phyloP scores from a whole-genome alignment of 2,329 filamentous ascomycete species.

The Hypoxylon rubiginosum region DNA sequence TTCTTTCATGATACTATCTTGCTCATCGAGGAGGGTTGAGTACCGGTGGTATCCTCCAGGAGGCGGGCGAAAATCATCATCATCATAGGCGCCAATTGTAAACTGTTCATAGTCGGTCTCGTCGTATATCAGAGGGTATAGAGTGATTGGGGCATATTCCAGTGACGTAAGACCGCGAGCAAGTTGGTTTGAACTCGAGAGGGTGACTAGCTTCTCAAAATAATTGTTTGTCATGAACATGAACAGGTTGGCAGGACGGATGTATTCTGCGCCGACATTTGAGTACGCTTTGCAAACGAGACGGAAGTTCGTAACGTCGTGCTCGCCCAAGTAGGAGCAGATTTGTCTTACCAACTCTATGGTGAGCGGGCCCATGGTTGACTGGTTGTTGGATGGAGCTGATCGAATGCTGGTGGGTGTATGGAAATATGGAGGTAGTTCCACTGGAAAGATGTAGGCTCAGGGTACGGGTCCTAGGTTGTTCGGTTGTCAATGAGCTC shows the following conservation, averaged over 20 bases:
- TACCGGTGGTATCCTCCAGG: neutral
- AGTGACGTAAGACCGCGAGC: neutral
- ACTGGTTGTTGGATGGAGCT: no score
- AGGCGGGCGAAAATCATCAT: no score
- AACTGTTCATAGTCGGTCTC: no score
- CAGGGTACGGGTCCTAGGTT: no score
- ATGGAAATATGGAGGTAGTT: no score
- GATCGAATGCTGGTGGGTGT: no score
- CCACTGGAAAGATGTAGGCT: no score
- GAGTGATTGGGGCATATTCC: neutral
- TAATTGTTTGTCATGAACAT: neutral
- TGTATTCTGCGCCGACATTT: constrained; percentile 2
- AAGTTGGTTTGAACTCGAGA: constrained; percentile 2
- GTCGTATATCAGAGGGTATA: neutral
- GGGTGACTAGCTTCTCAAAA: neutral
- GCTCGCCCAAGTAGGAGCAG: neutral
- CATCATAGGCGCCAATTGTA: no score
- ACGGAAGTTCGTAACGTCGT: constrained; percentile 10
- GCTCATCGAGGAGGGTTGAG: neutral
- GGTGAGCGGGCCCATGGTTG: constrained; percentile 14
- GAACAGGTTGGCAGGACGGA: neutral
- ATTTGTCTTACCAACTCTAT: constrained; percentile 4
- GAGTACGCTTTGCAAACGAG: constrained; percentile 8
- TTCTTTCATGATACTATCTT: neutral
- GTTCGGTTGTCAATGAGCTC: no score